Base-by-base conservation (phyloP, 164 flowering plant species). In the Berberis thunbergii region DNA sequence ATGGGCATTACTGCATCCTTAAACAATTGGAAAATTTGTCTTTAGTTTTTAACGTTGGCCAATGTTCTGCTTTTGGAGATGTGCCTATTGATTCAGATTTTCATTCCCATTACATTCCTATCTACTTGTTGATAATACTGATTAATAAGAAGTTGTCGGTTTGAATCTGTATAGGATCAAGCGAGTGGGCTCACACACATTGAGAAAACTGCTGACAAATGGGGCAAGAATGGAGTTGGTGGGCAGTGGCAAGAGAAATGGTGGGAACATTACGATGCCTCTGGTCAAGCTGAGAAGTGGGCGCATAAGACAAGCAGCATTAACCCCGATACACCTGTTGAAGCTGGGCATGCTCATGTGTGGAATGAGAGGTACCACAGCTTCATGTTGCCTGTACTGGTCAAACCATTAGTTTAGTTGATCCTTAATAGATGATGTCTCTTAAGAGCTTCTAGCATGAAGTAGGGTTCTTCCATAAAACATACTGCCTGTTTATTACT, bases 241-340 rank as follows among this genome's bases (percentile, higher is more conserved):
- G 81, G 72, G 1, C 83, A 84, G 74, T 88, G 95, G 91, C 89
- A 81, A 10, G 95, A 88, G 73, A 72, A 86, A 72, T 88, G 98
- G 98, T 84, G 81, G 81, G 98, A 94, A 75, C 80, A 81, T 57
- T 87, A 91, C 70, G 83, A 81, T 77, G 85, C 86, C 26, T 78
- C 93, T 59, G 96, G 96, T 13, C 64, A 81, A 72, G 79, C 97
- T 1, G 96, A 94, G 45, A 94, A 94, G 71, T 88, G 95, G 95
- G 96, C 97, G 1, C 79, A 94, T 73, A 94, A 94, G 72, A 87
- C 92, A 95, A 88, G 98, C 82, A 79, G 84, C 75, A 86, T 91
- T 68, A 97, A 94, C 66, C 97, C 91, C 45, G 69, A 68, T 62
- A 85, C 93, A 45, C 80, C 68, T 40, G 75, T 94, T 13, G 97